These are phyloP conservation scores for Mycena sp. DNA, from an alignment of 1,284 basidiomycete species.

Conservation along the genomic window DNA sequence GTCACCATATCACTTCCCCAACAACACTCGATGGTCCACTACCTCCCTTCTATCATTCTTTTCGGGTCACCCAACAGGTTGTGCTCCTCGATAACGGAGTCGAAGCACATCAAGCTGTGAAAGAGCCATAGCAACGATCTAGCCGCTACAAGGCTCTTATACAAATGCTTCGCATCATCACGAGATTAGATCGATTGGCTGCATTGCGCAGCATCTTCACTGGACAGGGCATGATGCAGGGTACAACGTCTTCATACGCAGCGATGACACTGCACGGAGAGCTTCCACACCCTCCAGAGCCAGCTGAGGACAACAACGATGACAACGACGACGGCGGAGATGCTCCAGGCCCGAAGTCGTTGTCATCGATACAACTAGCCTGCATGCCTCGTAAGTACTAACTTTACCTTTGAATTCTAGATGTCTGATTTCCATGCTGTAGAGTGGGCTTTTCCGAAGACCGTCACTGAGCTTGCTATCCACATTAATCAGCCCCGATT, in stretches of 20 bases:
- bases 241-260: background rate
- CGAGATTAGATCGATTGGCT: background rate
- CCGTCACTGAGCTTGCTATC: conserved; percentile 1
- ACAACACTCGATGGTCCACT: background rate
- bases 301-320: background rate
- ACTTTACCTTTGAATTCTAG: background rate
- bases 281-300: background rate
- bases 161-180: background rate
- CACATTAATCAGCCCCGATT: conserved; percentile 31
- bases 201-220: background rate
- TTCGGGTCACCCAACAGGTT: conserved; percentile 9
- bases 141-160: background rate
- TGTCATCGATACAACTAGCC: background rate
- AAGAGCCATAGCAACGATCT: too few relatives aligned
- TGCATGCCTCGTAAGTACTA: background rate
- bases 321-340: background rate
- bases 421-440: background rate
- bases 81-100: too few relatives aligned
- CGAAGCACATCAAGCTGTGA: conserved; percentile 6
- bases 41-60: background rate
- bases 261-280: background rate
- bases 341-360: background rate
- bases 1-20: conserved; percentile 38
- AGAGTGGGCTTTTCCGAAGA: background rate
- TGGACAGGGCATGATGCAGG: background rate